These are phyloP conservation scores for Lojkania enalia DNA, from an alignment of 2,329 filamentous ascomycete genomes.

Conservation along the genomic window DNA sequence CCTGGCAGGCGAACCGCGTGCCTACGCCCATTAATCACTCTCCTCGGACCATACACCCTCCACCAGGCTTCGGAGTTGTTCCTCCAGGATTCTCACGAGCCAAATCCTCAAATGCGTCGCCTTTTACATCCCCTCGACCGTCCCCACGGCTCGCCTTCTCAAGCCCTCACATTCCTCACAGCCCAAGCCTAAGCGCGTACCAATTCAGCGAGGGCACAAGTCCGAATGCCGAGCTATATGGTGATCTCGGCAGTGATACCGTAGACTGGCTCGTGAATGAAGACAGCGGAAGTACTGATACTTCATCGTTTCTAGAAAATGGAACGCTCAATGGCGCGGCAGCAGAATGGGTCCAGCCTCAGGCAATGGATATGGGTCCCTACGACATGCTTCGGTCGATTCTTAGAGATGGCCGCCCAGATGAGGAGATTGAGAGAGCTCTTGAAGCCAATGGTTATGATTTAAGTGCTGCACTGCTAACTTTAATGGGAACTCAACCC, in stretches of 20 bases:
- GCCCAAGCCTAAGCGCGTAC: conserved; percentile 90
- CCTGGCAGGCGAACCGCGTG: conserved; percentile 78
- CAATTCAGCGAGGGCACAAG: conserved; percentile 80
- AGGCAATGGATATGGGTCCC: conserved; percentile 89
- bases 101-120: conserved; percentile 78
- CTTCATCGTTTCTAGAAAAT: conserved; percentile 70
- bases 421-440: conserved; percentile 93
- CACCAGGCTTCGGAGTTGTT: conserved; percentile 73
- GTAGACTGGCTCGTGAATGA: conserved; percentile 95
- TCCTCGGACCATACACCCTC: conserved; percentile 77
- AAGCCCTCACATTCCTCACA: conserved; percentile 88
- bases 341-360: conserved; percentile 72
- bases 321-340: conserved; percentile 77
- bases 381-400: conserved; percentile 98
- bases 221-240: conserved; percentile 81
- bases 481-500: conserved; percentile 77
- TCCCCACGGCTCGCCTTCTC: conserved; percentile 89
- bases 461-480: conserved; percentile 84
- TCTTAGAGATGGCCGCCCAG: conserved; percentile 81
- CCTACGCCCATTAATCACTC: conserved; percentile 82
- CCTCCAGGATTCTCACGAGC: conserved; percentile 76
- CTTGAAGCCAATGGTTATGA: conserved; percentile 90
- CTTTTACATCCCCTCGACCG: conserved; percentile 90
- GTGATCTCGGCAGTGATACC: conserved; percentile 89
- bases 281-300: conserved; percentile 78